Conservation (phyloP, 768 basidiomycete species). For the Leucosporidium scottii region DNA sequence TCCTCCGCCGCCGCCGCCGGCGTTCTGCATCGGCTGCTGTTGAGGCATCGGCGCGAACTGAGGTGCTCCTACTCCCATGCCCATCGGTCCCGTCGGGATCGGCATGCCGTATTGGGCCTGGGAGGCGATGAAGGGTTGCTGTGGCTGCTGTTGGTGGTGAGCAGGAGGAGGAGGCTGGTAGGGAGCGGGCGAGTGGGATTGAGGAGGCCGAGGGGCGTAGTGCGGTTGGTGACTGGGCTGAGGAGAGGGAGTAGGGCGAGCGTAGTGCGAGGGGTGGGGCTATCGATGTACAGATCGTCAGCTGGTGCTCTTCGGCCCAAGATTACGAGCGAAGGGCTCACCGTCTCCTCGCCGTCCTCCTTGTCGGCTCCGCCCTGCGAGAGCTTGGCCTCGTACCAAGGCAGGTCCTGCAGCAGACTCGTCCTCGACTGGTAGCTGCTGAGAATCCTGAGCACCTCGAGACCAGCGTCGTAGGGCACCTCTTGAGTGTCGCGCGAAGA, state of each 20-base stretch:
- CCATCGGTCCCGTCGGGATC: too few species aligned
- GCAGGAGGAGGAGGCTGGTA: neutral
- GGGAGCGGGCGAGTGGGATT: conserved; percentile 2
- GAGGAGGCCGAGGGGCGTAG: conserved; percentile 1
- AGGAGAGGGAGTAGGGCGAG: conserved; percentile 28
- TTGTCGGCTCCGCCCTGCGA: neutral
- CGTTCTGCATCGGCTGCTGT: conserved; percentile 45
- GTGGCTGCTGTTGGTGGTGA: conserved; percentile 5
- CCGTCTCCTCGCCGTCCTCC: neutral
- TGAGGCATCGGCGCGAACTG: conserved; percentile 37
- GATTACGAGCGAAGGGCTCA: neutral
- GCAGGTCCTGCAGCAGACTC: conserved; percentile 27
- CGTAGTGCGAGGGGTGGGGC: neutral
- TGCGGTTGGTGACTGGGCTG: neutral
- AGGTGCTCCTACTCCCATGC: too few species aligned
- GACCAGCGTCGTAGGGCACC: conserved; percentile 86
- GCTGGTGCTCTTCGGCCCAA: neutral
- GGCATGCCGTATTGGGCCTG: too few species aligned
- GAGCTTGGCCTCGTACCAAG: conserved; percentile 21
- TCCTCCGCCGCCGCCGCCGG: neutral
- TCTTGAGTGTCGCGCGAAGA: conserved; percentile 98
- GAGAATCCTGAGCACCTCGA: conserved; percentile 95
- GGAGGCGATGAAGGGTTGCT: neutral
- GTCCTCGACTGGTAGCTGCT: conserved; percentile 87
- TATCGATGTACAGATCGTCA: neutral